Percentiles rank a stretch among this genome's conserved stretches.
Conservation (phyloP, 768 basidiomycete species). For the Ephemerocybe angulata region DNA sequence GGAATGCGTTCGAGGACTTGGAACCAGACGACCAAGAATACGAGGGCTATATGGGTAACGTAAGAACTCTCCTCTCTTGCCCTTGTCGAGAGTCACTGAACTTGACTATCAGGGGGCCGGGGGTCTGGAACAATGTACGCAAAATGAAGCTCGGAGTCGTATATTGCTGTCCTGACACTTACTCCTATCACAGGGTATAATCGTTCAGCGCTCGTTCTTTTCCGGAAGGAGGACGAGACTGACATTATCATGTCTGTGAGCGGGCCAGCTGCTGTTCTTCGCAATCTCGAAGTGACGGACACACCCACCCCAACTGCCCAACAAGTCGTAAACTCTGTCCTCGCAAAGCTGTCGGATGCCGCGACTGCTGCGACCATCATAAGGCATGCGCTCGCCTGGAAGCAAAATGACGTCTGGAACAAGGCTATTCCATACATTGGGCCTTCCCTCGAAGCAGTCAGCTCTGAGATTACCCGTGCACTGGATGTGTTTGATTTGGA, state of each 20-base stretch:
- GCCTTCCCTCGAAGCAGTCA: not conserved
- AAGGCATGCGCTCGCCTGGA: not conserved
- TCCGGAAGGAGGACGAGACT: not conserved
- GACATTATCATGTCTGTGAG: not conserved
- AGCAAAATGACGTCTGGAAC: not conserved
- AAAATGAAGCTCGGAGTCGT: not conserved
- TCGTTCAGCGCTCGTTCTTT: not conserved
- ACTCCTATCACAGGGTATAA: not conserved
- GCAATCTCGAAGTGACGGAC: not conserved
- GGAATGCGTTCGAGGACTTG: not conserved
- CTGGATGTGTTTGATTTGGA: not conserved
- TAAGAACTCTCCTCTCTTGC: too few species aligned
- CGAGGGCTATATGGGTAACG: too few species aligned
- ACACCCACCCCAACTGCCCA: not conserved
- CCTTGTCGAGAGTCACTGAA: too few species aligned
- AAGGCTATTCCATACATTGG: not conserved
- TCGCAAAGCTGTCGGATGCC: not conserved
- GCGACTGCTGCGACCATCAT: not conserved
- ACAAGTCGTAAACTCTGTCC: not conserved
- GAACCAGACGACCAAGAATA: not conserved
- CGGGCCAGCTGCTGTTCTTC: not conserved
- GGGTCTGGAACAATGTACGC: not conserved
- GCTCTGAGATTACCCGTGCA: not conserved
- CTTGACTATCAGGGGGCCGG: not conserved
- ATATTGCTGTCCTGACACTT: not conserved